Percentiles rank a stretch among this genome's conserved stretches.
These are phyloP conservation scores for Rhodomyrtus psidioides DNA, from an alignment of 441 rosid species.

Conservation along the genomic window DNA sequence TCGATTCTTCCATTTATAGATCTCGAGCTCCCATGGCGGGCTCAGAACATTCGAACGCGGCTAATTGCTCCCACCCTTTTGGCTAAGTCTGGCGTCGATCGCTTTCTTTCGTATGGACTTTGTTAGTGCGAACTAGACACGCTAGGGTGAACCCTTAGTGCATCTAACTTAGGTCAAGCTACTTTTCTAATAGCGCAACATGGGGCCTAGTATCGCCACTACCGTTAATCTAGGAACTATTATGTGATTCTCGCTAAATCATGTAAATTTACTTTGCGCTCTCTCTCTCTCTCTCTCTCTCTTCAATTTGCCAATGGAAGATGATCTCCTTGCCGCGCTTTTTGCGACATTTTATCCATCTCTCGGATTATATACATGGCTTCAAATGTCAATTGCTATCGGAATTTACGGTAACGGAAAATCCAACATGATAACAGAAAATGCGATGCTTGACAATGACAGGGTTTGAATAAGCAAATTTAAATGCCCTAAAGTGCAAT, in stretches of 20 bases:
- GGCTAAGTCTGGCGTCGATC: not conserved
- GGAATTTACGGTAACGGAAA: not conserved
- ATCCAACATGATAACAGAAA: not conserved
- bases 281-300: not conserved
- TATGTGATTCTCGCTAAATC: not conserved
- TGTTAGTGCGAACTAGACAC: not conserved
- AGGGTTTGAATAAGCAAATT: not conserved
- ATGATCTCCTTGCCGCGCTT: not conserved
- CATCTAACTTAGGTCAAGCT: not conserved
- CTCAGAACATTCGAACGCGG: not conserved
- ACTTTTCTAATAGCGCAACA: not conserved
- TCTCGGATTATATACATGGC: not conserved
- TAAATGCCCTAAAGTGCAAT: not conserved
- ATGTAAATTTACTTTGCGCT: not conserved
- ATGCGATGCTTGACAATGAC: not conserved
- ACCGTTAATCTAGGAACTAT: not conserved
- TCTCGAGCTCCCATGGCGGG: not conserved
- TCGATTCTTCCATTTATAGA: not conserved
- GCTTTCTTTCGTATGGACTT: not conserved
- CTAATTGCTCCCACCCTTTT: not conserved
- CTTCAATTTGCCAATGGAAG: not conserved
- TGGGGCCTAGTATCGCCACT: not conserved
- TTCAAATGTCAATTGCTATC: not conserved
- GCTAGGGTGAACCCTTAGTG: not conserved
- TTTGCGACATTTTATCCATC: not conserved